A percentile compares a stretch with the other conserved stretches of the same genome.
These are phyloP conservation scores for Capsicum chinense DNA, from an alignment of 257 asterid species.

Conservation along the genomic window DNA sequence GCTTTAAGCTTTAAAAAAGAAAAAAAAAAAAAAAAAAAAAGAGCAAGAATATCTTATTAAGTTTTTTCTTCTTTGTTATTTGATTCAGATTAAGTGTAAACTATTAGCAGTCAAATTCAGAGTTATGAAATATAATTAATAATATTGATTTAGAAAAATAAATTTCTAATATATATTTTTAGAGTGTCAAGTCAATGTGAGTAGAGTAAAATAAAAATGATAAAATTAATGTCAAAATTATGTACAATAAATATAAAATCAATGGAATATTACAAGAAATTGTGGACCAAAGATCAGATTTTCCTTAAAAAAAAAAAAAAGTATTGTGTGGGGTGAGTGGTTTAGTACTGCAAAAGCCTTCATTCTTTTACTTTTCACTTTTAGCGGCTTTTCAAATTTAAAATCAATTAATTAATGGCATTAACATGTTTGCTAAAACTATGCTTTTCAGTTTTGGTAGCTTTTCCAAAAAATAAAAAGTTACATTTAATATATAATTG, in stretches of 20 bases:
- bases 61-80: too few species aligned
- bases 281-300: slow-evolving; percentile 19
- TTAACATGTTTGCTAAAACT: slow-evolving; percentile 21
- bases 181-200: too few species aligned
- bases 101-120: too few species aligned
- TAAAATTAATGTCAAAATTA: background rate
- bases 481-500: background rate
- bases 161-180: too few species aligned
- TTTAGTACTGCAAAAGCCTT: slow-evolving; percentile 14
- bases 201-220: too few species aligned
- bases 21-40: background rate
- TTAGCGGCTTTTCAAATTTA: slow-evolving; percentile 24
- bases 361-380: background rate
- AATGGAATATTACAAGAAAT: background rate
- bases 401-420: background rate
- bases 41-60: background rate
- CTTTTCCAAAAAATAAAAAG: background rate
- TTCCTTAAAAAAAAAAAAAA: background rate
- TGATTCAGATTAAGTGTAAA: too few species aligned
- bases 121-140: too few species aligned
- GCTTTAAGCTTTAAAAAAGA: slow-evolving; percentile 22
- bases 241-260: too few species aligned
- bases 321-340: background rate
- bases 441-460: slow-evolving; percentile 23
- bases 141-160: too few species aligned